Evolutionary conservation across 1,139 yeast species (phyloP).

Genomic region (Meyerozyma guilliermondii): DNA sequence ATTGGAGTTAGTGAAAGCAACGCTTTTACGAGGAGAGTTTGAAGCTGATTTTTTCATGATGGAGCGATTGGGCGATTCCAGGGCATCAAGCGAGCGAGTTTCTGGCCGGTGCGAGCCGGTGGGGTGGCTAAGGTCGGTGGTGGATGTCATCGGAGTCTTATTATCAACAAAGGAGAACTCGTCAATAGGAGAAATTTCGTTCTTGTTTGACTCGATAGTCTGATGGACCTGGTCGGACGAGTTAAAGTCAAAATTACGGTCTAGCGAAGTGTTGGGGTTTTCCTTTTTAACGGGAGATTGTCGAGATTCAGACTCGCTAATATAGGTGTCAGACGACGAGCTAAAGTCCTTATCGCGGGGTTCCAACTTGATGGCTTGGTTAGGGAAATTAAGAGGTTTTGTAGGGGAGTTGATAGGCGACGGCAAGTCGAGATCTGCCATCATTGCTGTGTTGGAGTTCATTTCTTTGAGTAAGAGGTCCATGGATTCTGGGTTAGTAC

Average conservation of each 20-base stretch:
- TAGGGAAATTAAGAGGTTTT: slow-evolving; percentile 30
- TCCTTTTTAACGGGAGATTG: slow-evolving; percentile 2
- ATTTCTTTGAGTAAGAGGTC: slow-evolving; percentile 24
- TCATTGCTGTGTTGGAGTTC: slow-evolving; percentile 12
- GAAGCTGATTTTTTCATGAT: slow-evolving; percentile 32
- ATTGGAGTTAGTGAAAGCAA: slow-evolving; percentile 28
- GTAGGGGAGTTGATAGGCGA: slow-evolving; percentile 27
- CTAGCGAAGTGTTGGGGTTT: slow-evolving; percentile 14
- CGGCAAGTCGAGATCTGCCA: slow-evolving; percentile 6
- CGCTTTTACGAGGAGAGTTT: slow-evolving; percentile 35
- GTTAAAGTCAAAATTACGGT: slow-evolving; percentile 25
- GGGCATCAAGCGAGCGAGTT: slow-evolving; percentile 5
- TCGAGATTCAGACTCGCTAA: slow-evolving; percentile 24
- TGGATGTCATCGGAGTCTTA: slow-evolving; percentile 22
- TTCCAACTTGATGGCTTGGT: slow-evolving; percentile 3
- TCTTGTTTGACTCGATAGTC: slow-evolving; percentile 11
- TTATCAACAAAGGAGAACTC: slow-evolving; percentile 23
- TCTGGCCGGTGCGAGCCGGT: background rate
- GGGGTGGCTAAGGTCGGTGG: slow-evolving; percentile 15
- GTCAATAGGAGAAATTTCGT: slow-evolving; percentile 14
- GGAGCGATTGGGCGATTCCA: slow-evolving; percentile 35
- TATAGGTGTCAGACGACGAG: slow-evolving; percentile 42
- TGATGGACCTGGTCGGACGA: slow-evolving; percentile 13
- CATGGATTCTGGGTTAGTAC: slow-evolving; percentile 20
- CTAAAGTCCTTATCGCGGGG: slow-evolving; percentile 23